These are phyloP conservation scores for Debaryomyces hansenii DNA, from an alignment of 805 yeast genomes.

Conservation along the genomic window DNA sequence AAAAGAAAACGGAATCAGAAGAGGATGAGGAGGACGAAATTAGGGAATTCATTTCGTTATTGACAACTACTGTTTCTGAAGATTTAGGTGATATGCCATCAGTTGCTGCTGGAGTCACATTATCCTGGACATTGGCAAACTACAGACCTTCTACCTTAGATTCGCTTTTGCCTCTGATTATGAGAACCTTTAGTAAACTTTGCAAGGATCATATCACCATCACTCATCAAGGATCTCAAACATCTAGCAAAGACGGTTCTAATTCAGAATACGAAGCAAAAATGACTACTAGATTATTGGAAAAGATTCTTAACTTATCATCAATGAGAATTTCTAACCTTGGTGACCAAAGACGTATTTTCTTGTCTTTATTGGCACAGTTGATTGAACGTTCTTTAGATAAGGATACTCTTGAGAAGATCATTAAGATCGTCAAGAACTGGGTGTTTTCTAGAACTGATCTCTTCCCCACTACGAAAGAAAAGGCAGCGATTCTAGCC, in stretches of 20 bases:
- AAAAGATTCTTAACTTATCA: slow-evolving; percentile 73
- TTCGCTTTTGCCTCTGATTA: slow-evolving; percentile 68
- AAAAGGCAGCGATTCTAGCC: slow-evolving; percentile 88
- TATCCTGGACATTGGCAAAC: slow-evolving; percentile 77
- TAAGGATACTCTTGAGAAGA: slow-evolving; percentile 67
- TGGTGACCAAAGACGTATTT: slow-evolving; percentile 91
- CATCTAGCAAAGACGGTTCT: slow-evolving; percentile 29
- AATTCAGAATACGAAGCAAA: slow-evolving; percentile 68
- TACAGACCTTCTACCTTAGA: slow-evolving; percentile 75
- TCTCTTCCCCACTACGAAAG: slow-evolving; percentile 90
- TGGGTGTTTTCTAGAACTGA: slow-evolving; percentile 90
- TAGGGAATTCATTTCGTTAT: slow-evolving; percentile 56
- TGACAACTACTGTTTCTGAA: slow-evolving; percentile 72
- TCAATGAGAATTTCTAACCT: slow-evolving; percentile 80
- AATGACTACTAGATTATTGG: slow-evolving; percentile 74
- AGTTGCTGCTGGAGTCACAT: slow-evolving; percentile 83
- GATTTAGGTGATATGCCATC: slow-evolving; percentile 75
- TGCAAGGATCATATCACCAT: slow-evolving; percentile 82
- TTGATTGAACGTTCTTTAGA: slow-evolving; percentile 87
- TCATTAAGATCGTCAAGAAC: slow-evolving; percentile 72
- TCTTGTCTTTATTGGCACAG: slow-evolving; percentile 82
- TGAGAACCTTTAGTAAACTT: slow-evolving; percentile 85
- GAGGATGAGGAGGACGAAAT: slow-evolving; percentile 63
- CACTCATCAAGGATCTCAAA: slow-evolving; percentile 49
- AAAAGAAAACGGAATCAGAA: slow-evolving; percentile 39